phyloP scores from a whole-genome alignment of 1,284 basidiomycete genomes.

The Moniliophthora roreri region DNA sequence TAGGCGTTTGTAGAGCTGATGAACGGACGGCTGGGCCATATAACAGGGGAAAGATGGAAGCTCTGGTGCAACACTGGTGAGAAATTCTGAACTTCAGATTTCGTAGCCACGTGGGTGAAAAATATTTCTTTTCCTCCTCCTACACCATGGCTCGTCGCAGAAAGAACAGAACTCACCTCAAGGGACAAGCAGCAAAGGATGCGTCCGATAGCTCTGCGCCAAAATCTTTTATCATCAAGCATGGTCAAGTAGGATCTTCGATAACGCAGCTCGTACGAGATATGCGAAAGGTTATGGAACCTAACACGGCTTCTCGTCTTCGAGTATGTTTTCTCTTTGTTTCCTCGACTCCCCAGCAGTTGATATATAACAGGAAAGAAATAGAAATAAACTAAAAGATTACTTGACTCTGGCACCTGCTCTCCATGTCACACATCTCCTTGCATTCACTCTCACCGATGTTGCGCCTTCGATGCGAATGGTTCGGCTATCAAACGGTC shows the following conservation, averaged over 20 bases:
- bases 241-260: constrained; percentile 90
- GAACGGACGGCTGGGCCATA: constrained; percentile 50
- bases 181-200: constrained; percentile 43
- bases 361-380: constrained; percentile 71
- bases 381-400: constrained; percentile 92
- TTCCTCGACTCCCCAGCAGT: neutral
- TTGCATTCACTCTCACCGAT: constrained; percentile 89
- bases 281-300: constrained; percentile 95
- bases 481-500: constrained; percentile 87
- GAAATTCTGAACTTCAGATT: no score
- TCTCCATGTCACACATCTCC: constrained; percentile 89
- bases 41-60: constrained; percentile 5
- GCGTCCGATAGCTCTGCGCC: constrained; percentile 38
- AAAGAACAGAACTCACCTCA: constrained; percentile 88
- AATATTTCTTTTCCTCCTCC: constrained; percentile 1
- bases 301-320: constrained; percentile 92
- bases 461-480: constrained; percentile 87
- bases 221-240: constrained; percentile 90
- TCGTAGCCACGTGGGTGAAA: neutral
- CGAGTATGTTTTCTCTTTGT: constrained; percentile 52
- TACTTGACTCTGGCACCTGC: constrained; percentile 92
- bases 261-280: constrained; percentile 89
- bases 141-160: constrained; percentile 70
- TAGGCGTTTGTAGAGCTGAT: constrained; percentile 64
- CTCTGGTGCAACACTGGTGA: no score